Percentiles rank a stretch among this genome's conserved stretches.
These are phyloP conservation scores for Xylariales sp. DNA, from an alignment of 2,329 filamentous ascomycete genomes.

Conservation along the genomic window DNA sequence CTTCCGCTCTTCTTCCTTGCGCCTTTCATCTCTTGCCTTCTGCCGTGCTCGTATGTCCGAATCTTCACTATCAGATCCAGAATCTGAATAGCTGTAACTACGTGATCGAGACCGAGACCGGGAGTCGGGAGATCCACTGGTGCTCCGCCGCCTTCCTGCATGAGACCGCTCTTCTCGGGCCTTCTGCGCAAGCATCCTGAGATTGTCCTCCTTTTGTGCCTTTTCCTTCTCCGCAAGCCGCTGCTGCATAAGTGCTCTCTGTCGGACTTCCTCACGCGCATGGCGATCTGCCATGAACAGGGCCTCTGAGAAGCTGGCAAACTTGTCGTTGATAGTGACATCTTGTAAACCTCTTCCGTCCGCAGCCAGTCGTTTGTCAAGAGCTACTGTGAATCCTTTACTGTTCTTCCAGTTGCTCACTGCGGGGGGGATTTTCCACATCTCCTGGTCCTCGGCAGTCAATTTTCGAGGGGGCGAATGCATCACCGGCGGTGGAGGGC, in stretches of 20 bases:
- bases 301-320: slow-evolving; percentile 92
- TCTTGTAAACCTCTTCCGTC: slow-evolving; percentile 91
- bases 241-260: slow-evolving; percentile 92
- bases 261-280: slow-evolving; percentile 90
- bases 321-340: slow-evolving; percentile 96
- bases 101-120: slow-evolving; percentile 38
- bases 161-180: slow-evolving; percentile 76
- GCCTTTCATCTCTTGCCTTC: slow-evolving; percentile 70
- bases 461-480: slow-evolving; percentile 92
- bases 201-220: slow-evolving; percentile 84
- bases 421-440: slow-evolving; percentile 83
- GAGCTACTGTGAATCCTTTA: slow-evolving; percentile 92
- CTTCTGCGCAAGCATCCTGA: slow-evolving; percentile 84
- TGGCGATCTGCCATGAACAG: slow-evolving; percentile 92
- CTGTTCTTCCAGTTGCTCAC: slow-evolving; percentile 99
- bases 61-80: slow-evolving; percentile 56
- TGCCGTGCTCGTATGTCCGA: slow-evolving; percentile 73
- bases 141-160: slow-evolving; percentile 42
- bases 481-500: slow-evolving; percentile 89
- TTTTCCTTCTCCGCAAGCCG: slow-evolving; percentile 96
- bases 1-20: slow-evolving; percentile 82
- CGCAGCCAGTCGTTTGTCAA: slow-evolving; percentile 92
- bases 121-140: slow-evolving; percentile 35
- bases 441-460: slow-evolving; percentile 94
- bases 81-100: slow-evolving; percentile 51